Base-by-base conservation (phyloP, 148 eudicot species). In the Rhododendron molle region DNA sequence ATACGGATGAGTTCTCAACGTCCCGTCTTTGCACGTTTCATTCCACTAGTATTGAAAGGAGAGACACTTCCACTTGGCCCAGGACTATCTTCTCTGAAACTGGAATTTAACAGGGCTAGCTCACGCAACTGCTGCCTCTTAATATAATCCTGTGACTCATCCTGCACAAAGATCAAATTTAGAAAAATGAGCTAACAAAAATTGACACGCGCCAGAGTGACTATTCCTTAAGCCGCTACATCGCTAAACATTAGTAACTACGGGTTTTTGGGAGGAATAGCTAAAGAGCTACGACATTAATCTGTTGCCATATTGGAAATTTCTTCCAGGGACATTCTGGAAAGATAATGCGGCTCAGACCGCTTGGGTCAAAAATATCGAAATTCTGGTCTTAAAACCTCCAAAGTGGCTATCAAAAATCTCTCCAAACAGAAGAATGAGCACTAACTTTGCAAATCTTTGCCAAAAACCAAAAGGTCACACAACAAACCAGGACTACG, bases 11-110 rank as follows among this genome's bases (percentile, higher is more conserved):
- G 16, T n/a, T 60, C 49, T 91, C 81, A 93, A 83, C 93, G 91
- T 26, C 98, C 98, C 5, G 95, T 93, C 90, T 96, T 96, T 20
- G 98, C 92, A 40, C 98, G 98, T 89, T 96, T 96, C 98, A 96
- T 93, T 18, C 98, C 98, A 65, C 94, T 92, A 0, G 96, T 91
- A 80, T 92, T 96, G 90, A 96, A 96, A 40, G 96, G 98, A 20
- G 98, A 96, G 23, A 93, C 91, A 28, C 95, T 92, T 44, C 98
- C 95, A 87, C 98, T 93, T 43, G 95, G 96, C 16, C 95, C 96
- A 3, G 98, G 98, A 88, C 98, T 94, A 32, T 96, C 95, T 89
- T 96, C 98, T 87, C 98, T 88, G 78, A 94, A 90, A 85, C 87
- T 94, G 6, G 96, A 94, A 83, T 96, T 96, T 82, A 96, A 86